A percentile compares a stretch with the other conserved stretches of the same genome.
Evolutionary conservation across 148 eudicot genomes (phyloP).

Genomic region (Cornus suecica): DNA sequence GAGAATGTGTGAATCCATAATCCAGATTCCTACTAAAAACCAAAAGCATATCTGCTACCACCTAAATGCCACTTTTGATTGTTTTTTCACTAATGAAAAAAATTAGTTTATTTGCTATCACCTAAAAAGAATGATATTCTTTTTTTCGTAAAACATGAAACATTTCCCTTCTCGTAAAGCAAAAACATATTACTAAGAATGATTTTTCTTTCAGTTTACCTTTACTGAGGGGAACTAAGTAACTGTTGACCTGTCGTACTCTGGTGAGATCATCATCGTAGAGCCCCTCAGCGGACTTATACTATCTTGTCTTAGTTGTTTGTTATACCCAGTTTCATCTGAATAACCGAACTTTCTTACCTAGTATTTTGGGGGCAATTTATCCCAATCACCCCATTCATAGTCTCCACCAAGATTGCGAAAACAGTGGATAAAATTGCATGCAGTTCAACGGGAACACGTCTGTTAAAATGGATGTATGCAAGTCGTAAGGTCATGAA

Average conservation of each 20-base stretch:
- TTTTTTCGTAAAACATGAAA: no score
- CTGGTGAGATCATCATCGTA: slow-evolving; percentile 25
- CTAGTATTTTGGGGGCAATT: slow-evolving; percentile 85
- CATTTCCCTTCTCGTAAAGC: no score
- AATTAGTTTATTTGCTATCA: no score
- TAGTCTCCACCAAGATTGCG: slow-evolving; percentile 94
- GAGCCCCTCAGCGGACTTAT: slow-evolving; percentile 25
- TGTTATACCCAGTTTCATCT: slow-evolving; percentile 32
- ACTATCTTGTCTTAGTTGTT: slow-evolving; percentile 29
- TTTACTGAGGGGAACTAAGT: no score
- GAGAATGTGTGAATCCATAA: no score
- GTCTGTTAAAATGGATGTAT: slow-evolving; percentile 41
- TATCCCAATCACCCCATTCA: slow-evolving; percentile 98
- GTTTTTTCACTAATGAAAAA: no score
- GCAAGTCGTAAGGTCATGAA: background rate
- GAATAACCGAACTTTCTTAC: slow-evolving; percentile 64
- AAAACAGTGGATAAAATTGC: slow-evolving; percentile 94
- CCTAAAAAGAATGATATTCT: no score
- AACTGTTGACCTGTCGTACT: slow-evolving; percentile 31
- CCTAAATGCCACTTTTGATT: no score
- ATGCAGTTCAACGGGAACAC: slow-evolving; percentile 84
- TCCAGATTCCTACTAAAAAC: background rate
- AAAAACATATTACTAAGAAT: no score
- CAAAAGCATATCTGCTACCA: background rate
- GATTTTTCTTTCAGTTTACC: no score